Percentiles rank a stretch among this genome's conserved stretches.
Conservation (phyloP, 164 flowering plant species). For the Kalanchoe fedtschenkoi region DNA sequence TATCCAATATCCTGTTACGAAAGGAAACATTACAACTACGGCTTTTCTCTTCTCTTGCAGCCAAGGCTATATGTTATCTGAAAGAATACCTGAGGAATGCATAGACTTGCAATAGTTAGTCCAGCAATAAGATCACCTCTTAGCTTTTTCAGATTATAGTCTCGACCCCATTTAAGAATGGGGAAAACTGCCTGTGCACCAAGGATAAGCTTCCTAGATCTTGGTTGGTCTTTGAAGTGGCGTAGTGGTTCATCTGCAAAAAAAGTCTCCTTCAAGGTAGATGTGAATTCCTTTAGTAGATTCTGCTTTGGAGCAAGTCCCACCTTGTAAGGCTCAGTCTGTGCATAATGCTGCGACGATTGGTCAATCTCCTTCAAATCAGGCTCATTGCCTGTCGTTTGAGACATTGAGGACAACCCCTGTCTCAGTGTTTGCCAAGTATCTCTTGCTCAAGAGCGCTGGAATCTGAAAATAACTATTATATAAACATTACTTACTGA, state of each 20-base stretch:
- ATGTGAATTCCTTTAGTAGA: conserved; percentile 38
- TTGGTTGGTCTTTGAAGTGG: conserved; percentile 54
- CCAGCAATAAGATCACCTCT: conserved; percentile 72
- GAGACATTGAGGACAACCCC: conserved; percentile 18
- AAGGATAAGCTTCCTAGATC: conserved; percentile 39
- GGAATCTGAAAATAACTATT: neutral
- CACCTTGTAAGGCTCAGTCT: conserved; percentile 39
- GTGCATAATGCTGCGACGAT: conserved; percentile 19
- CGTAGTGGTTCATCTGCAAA: conserved; percentile 72
- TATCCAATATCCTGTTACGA: conserved; percentile 61
- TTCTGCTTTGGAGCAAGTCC: conserved; percentile 52
- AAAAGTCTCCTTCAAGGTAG: conserved; percentile 51
- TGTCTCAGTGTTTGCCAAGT: neutral
- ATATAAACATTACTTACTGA: neutral
- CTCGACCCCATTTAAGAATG: conserved; percentile 57
- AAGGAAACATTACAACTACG: neutral
- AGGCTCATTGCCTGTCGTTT: conserved; percentile 19
- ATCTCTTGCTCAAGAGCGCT: neutral
- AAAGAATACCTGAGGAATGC: conserved; percentile 94
- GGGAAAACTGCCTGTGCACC: conserved; percentile 63
- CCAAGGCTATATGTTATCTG: too few relatives aligned
- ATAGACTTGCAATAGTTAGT: conserved; percentile 76
- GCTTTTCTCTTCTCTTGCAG: too few relatives aligned
- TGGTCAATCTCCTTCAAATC: conserved; percentile 32
- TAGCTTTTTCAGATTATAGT: conserved; percentile 39